Evolutionary conservation across 768 basidiomycete genomes (phyloP).

Genomic region (Termitomyces sp.): DNA sequence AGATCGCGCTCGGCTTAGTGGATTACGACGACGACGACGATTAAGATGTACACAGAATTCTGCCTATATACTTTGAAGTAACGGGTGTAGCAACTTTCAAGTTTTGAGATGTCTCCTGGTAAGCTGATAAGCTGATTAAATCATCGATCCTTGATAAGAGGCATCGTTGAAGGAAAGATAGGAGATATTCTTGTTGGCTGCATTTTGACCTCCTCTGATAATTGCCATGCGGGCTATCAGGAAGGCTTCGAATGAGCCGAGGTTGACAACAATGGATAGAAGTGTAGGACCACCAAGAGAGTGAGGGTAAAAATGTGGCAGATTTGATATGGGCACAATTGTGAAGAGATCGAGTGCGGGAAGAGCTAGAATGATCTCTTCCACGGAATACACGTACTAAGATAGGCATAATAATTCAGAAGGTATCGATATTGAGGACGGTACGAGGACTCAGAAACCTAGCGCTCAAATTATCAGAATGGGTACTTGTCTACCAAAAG

Average conservation of each 20-base stretch:
- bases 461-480: not conserved
- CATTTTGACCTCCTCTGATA: constrained; percentile 55
- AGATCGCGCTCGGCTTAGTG: constrained; percentile 31
- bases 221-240: constrained; percentile 31
- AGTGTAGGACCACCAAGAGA: constrained; percentile 16
- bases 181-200: constrained; percentile 42
- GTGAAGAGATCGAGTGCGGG: not conserved
- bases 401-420: not conserved
- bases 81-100: not conserved
- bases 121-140: not conserved
- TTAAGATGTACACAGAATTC: not conserved
- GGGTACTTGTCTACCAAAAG: not conserved
- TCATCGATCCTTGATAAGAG: constrained; percentile 4
- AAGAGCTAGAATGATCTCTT: not conserved
- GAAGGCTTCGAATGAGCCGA: constrained; percentile 58
- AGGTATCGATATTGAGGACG: not conserved
- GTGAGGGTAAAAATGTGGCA: not conserved
- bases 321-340: not conserved
- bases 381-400: not conserved
- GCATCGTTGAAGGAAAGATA: constrained; percentile 1
- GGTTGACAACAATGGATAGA: not conserved
- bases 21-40: constrained; percentile 59
- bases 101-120: not conserved
- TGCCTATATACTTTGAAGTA: not conserved
- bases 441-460: constrained; percentile 19